Percentiles rank a stretch among this genome's conserved stretches.
These are phyloP conservation scores for Cardamine occulta DNA, from an alignment of 345 rosid species.

Conservation along the genomic window DNA sequence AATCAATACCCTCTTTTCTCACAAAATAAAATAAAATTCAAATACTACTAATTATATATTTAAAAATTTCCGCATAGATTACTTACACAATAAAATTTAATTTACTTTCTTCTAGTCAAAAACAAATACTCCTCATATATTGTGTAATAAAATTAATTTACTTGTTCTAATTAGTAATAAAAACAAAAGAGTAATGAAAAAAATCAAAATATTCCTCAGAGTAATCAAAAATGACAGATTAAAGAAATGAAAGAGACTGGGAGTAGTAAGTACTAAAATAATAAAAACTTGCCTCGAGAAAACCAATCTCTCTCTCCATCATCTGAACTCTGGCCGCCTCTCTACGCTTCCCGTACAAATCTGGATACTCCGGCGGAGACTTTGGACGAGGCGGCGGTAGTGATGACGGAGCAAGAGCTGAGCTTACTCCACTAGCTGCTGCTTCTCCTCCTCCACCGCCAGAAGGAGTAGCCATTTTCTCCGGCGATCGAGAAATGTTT, in stretches of 20 bases:
- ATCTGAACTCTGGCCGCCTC: conserved; percentile 82
- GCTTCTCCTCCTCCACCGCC: conserved; percentile 30
- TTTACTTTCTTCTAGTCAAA: conserved; percentile 6
- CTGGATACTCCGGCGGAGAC: conserved; percentile 94
- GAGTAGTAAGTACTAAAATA: not conserved
- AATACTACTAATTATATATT: not conserved
- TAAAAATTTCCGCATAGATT: not conserved
- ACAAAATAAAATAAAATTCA: not conserved
- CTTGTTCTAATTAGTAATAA: not conserved
- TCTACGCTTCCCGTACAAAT: conserved; percentile 88
- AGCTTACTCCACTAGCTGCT: conserved; percentile 40
- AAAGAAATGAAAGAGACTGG: not conserved
- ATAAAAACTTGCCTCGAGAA: conserved; percentile 74
- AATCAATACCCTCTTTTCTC: conserved; percentile 16
- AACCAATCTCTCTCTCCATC: conserved; percentile 88
- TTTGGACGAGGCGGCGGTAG: conserved; percentile 79
- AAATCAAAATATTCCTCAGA: conserved; percentile 40
- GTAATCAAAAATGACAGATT: conserved; percentile 39
- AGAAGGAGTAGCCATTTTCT: conserved; percentile 52
- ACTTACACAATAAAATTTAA: not conserved
- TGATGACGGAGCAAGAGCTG: conserved; percentile 48
- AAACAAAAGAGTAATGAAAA: conserved; percentile 27
- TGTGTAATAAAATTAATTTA: too few relatives aligned
- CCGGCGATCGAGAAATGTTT: not conserved
- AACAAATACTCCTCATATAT: not conserved